A percentile compares a stretch with the other conserved stretches of the same genome.
Conservation (phyloP, 2,329 filamentous ascomycete species). For the Trichoderma arundinaceum region DNA sequence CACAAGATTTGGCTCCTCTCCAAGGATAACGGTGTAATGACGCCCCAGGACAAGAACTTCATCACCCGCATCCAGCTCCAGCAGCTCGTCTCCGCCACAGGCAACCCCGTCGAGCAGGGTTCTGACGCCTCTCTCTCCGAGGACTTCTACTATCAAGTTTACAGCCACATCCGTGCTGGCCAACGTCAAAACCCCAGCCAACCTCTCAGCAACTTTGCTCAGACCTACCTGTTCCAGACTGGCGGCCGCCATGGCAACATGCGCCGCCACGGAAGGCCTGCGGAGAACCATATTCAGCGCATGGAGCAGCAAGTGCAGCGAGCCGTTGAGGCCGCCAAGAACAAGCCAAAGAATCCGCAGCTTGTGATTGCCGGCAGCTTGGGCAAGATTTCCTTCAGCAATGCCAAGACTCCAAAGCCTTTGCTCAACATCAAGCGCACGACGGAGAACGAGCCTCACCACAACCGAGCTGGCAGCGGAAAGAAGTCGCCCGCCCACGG, state of each 20-base stretch:
- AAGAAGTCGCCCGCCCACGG: conserved; percentile 54
- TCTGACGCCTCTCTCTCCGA: conserved; percentile 83
- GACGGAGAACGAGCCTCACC: conserved; percentile 65
- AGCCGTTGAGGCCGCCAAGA: conserved; percentile 95
- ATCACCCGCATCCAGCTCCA: conserved; percentile 97
- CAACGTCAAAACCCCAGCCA: conserved; percentile 91
- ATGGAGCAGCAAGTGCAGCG: conserved; percentile 99
- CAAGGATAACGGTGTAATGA: conserved; percentile 97
- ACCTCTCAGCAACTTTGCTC: conserved; percentile 92
- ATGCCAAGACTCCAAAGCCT: conserved; percentile 95
- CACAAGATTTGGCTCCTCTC: conserved; percentile 96
- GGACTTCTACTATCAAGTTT: conserved; percentile 99
- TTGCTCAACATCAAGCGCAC: conserved; percentile 92
- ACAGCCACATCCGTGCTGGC: conserved; percentile 89
- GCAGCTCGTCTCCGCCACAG: conserved; percentile 90
- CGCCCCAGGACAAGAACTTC: conserved; percentile 98
- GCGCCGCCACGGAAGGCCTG: conserved; percentile 77
- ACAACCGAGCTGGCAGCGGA: conserved; percentile 56
- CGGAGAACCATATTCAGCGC: conserved; percentile 96
- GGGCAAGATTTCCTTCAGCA: conserved; percentile 98
- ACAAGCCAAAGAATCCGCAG: conserved; percentile 96
- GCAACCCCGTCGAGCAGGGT: conserved; percentile 79
- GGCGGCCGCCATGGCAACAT: conserved; percentile 78
- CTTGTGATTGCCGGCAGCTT: conserved; percentile 94
- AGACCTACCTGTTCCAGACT: conserved; percentile 96